Evolutionary conservation across 2,329 filamentous ascomycete genomes (phyloP), one percentile per base, ranked within the genome.

Genomic region (Aspergillus novoparasiticus): DNA sequence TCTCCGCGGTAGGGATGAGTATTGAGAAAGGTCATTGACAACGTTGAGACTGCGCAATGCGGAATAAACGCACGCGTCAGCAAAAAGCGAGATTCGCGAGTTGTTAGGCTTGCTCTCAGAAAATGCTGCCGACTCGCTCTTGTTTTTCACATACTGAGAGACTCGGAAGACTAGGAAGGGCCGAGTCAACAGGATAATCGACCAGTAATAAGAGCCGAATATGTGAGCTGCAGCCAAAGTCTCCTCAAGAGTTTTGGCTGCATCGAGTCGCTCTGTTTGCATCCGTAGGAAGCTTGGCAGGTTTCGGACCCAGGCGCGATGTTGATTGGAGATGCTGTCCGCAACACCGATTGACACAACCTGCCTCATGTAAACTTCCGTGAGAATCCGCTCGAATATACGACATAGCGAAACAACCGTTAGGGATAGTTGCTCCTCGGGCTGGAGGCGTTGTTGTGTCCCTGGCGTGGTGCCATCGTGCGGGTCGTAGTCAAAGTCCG

Each of bases 121-220:
- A 36, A 64, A 50, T 6, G 41, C 50, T 10, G 68, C 59, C 11
- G 65, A 23, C 19, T 73, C 73, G 32, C 55, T 60, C 62, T 75
- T 76, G 48, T 65, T 72, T 56, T 72, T 73, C 36, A 76, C 75
- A 51, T 76, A 75, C 41, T 74, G 75, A n/a, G 78, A 83, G 1
- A 84, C 75, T 57, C 83, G 80, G 66, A 83, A 85, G 30, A 84
- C 80, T 12, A 85, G 73, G 60, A 85, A 85, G 0, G 83, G 83
- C n/a, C 83, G 75, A 8, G 83, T 84, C 4, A 85, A 71, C 4
- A 85, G 73, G 70, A 85, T 84, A 50, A 85, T 84, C 1, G 81
- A 83, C 74, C 83, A 85, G 68, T 84, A 84, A 62, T 85, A 85
- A 3, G 83, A 79, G 36, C 81, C 81, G 16, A 85, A 76, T 1